These are phyloP conservation scores for Trichoderma harzianum DNA, from an alignment of 2,329 filamentous ascomycete genomes.

Conservation along the genomic window DNA sequence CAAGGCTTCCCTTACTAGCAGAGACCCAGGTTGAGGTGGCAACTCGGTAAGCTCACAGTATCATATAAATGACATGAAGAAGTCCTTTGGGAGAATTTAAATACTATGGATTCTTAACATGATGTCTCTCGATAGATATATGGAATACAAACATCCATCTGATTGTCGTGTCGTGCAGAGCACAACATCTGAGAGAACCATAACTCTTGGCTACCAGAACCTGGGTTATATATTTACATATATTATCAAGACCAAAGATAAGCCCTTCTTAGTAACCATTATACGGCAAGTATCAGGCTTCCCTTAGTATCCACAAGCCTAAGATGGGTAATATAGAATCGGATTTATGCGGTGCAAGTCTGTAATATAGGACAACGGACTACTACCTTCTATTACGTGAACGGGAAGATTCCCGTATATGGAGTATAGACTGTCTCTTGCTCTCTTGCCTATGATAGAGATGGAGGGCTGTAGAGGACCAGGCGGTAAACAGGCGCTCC, in stretches of 20 bases:
- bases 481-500: not conserved
- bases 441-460: not conserved
- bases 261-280: not conserved
- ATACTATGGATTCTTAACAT: not conserved
- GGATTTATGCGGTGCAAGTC: not conserved
- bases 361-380: not conserved
- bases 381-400: not conserved
- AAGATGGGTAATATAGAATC: not conserved
- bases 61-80: not conserved
- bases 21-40: not conserved
- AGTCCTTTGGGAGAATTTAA: not conserved
- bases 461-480: not conserved
- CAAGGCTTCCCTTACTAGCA: not conserved
- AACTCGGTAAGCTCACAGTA: not conserved
- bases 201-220: not conserved
- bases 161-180: not conserved
- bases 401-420: not conserved
- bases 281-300: not conserved
- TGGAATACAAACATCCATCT: not conserved
- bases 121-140: not conserved
- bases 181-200: not conserved
- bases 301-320: not conserved
- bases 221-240: not conserved
- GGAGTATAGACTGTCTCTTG: not conserved
- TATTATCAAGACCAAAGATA: not conserved